Percentiles rank a stretch among this genome's conserved stretches.
phyloP scores from a whole-genome alignment of 257 asterid species.

The Gentiana macrophylla region DNA sequence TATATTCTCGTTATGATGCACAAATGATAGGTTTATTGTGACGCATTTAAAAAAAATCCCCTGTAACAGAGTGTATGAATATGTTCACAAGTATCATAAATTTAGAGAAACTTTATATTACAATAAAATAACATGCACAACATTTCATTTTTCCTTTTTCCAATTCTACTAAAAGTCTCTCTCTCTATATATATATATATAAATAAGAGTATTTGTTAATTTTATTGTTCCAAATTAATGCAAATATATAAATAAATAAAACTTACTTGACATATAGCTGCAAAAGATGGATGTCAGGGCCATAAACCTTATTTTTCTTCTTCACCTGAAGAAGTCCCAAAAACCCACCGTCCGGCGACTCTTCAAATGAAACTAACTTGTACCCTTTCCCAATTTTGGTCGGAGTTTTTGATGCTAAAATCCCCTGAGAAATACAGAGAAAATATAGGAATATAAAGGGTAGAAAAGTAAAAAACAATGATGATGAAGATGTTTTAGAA shows the following conservation, averaged over 20 bases:
- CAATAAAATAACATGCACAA: background rate
- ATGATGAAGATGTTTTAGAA: background rate
- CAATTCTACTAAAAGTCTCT: background rate
- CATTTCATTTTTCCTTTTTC: background rate
- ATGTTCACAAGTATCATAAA: background rate
- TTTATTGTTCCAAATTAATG: too few relatives aligned
- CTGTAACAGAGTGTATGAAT: too few relatives aligned
- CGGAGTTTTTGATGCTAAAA: conserved; percentile 17
- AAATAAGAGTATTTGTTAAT: background rate
- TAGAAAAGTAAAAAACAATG: conserved; percentile 13
- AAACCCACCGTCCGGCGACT: conserved; percentile 65
- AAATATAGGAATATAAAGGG: conserved; percentile 13
- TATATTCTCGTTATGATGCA: too few relatives aligned
- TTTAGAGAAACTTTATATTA: conserved; percentile 1
- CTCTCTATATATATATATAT: too few relatives aligned
- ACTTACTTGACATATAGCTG: conserved; percentile 85
- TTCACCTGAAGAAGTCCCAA: conserved; percentile 70
- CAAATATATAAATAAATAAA: background rate
- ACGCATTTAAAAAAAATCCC: too few relatives aligned
- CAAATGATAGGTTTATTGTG: too few relatives aligned
- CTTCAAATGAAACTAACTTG: conserved; percentile 52
- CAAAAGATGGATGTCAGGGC: conserved; percentile 73
- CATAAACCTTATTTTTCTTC: conserved; percentile 56
- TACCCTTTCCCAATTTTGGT: conserved; percentile 76
- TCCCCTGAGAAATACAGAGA: conserved; percentile 12